A percentile compares a stretch with the other conserved stretches of the same genome.
Conservation (phyloP, 2,329 filamentous ascomycete genomes). For the Fusarium oxysporum region DNA sequence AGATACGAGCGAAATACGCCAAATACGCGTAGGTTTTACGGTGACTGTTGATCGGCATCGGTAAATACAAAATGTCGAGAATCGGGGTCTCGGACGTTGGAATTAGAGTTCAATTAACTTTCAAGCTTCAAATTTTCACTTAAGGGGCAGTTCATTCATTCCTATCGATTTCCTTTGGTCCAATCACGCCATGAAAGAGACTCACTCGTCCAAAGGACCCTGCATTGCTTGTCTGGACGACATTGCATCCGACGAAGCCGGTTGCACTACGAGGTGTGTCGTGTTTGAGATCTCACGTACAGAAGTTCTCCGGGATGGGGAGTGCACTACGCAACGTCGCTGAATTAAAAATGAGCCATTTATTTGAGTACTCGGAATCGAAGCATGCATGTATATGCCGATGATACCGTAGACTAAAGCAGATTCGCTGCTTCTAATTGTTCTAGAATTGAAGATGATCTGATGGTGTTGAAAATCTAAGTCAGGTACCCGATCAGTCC, state of each 20-base stretch:
- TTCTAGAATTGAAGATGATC: neutral
- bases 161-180: neutral
- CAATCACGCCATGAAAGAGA: neutral
- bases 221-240: neutral
- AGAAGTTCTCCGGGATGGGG: neutral
- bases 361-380: fast-evolving
- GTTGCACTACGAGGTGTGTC: neutral
- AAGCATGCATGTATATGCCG: neutral
- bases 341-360: neutral
- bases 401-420: neutral
- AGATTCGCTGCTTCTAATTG: neutral
- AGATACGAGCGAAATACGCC: neutral
- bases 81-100: neutral
- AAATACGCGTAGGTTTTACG: neutral
- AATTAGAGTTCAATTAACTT: slow-evolving; percentile 2
- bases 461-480: neutral
- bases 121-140: neutral
- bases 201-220: neutral
- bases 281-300: neutral
- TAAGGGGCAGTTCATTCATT: neutral
- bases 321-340: neutral
- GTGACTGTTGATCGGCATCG: neutral
- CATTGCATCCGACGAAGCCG: neutral
- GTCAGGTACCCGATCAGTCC: neutral
- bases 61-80: neutral